Conservation (phyloP, 805 yeast genomes). For the Yarrowia sp. region DNA sequence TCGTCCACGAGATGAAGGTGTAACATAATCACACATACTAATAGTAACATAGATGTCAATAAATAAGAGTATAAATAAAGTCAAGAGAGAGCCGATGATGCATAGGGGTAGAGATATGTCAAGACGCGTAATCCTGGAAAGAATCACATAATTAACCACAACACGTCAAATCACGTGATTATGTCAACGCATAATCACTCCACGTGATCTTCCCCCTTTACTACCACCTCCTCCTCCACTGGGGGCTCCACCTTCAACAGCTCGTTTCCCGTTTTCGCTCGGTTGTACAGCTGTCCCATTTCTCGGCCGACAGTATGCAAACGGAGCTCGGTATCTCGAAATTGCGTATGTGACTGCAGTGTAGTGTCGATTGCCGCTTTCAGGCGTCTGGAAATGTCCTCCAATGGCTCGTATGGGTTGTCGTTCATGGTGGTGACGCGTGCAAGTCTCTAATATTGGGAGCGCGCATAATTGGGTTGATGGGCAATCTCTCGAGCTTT, state of each 20-base stretch:
- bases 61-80: neutral
- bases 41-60: neutral
- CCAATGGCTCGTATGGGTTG: conserved; percentile 21
- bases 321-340: neutral
- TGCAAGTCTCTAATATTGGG: neutral
- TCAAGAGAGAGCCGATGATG: too few species aligned
- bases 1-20: neutral
- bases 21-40: neutral
- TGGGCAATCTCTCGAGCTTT: neutral
- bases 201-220: too few species aligned
- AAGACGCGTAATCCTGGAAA: too few species aligned
- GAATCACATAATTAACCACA: too few species aligned
- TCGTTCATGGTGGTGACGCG: conserved; percentile 10
- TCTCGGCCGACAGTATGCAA: conserved; percentile 3
- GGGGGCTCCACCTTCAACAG: neutral
- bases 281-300: neutral
- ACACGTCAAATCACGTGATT: neutral
- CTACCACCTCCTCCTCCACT: neutral
- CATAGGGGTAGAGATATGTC: too few species aligned
- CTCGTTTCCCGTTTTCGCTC: conserved; percentile 9
- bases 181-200: too few species aligned
- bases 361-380: neutral
- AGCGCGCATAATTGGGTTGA: neutral
- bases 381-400: neutral
- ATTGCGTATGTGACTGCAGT: neutral